These are phyloP conservation scores for Coprinopsis sp. DNA, from an alignment of 768 basidiomycete species.

Conservation along the genomic window DNA sequence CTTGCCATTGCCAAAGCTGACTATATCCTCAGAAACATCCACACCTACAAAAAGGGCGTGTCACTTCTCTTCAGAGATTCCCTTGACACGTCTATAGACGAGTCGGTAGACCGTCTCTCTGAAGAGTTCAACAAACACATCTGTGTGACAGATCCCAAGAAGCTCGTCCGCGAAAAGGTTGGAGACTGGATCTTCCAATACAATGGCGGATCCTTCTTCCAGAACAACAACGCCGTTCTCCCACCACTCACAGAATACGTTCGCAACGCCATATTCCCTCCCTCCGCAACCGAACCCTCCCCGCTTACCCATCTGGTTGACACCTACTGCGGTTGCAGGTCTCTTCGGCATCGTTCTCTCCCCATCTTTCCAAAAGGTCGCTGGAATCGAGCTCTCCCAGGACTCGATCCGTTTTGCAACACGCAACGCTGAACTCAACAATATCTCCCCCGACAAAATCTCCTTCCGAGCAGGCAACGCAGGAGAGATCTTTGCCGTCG, in stretches of 20 bases:
- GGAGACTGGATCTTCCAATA: constrained; percentile 82
- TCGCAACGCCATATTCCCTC: constrained; percentile 59
- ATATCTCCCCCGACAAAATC: constrained; percentile 50
- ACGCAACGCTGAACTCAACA: constrained; percentile 62
- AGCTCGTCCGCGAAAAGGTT: constrained; percentile 77
- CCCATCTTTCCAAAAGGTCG: constrained; percentile 65
- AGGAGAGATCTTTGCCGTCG: constrained; percentile 73
- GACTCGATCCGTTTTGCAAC: constrained; percentile 68
- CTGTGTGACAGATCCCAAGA: constrained; percentile 81
- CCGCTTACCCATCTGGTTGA: constrained; percentile 86
- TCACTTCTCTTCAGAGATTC: constrained; percentile 91
- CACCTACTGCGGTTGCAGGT: constrained; percentile 88
- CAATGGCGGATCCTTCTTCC: constrained; percentile 88
- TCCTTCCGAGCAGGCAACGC: constrained; percentile 81
- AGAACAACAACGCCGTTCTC: constrained; percentile 95
- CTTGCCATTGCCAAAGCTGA: constrained; percentile 5
- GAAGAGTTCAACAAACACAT: constrained; percentile 53
- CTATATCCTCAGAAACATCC: constrained; percentile 54
- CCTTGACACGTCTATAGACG: constrained; percentile 27
- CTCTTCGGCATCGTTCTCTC: constrained; percentile 85
- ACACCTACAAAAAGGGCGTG: constrained; percentile 79
- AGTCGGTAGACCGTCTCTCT: constrained; percentile 31
- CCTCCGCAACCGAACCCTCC: constrained; percentile 17
- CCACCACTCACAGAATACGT: constrained; percentile 83
- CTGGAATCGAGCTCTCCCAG: constrained; percentile 82